A percentile compares a stretch with the other conserved stretches of the same genome.
Conservation (phyloP, 2,329 filamentous ascomycete genomes). For the Penicillium palitans region DNA sequence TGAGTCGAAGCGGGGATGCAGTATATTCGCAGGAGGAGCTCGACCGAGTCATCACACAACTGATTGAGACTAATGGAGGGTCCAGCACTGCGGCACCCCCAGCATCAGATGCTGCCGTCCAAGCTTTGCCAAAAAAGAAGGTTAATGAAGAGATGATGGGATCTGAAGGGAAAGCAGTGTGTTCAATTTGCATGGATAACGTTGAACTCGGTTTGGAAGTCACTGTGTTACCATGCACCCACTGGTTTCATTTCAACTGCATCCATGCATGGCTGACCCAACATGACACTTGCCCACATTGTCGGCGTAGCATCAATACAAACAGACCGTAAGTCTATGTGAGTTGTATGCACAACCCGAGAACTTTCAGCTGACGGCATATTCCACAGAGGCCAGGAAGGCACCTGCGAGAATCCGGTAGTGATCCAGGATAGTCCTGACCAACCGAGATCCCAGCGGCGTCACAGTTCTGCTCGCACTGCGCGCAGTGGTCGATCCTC, state of each 20-base stretch:
- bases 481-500: conserved; percentile 21
- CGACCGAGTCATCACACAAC: conserved; percentile 79
- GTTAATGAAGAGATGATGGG: conserved; percentile 70
- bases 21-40: conserved; percentile 90
- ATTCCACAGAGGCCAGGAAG: conserved; percentile 20
- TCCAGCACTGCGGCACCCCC: conserved; percentile 78
- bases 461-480: conserved; percentile 12
- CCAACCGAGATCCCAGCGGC: conserved; percentile 5
- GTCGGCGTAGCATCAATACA: conserved; percentile 42
- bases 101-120: conserved; percentile 73
- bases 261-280: conserved; percentile 81
- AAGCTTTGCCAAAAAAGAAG: conserved; percentile 68
- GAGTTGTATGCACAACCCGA: not conserved
- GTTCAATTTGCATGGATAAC: conserved; percentile 92
- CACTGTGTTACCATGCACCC: conserved; percentile 77
- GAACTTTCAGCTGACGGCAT: conserved; percentile 12
- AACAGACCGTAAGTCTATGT: conserved; percentile 25
- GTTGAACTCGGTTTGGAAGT: conserved; percentile 73
- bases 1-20: conserved; percentile 67
- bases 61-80: conserved; percentile 74
- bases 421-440: conserved; percentile 21
- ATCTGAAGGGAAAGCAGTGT: conserved; percentile 70
- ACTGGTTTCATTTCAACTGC: conserved; percentile 90
- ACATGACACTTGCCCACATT: conserved; percentile 83
- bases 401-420: conserved; percentile 22